Evolutionary conservation across 495 filamentous ascomycete genomes (phyloP), one percentile per base, ranked within the genome.

Genomic region (Physcia stellaris): DNA sequence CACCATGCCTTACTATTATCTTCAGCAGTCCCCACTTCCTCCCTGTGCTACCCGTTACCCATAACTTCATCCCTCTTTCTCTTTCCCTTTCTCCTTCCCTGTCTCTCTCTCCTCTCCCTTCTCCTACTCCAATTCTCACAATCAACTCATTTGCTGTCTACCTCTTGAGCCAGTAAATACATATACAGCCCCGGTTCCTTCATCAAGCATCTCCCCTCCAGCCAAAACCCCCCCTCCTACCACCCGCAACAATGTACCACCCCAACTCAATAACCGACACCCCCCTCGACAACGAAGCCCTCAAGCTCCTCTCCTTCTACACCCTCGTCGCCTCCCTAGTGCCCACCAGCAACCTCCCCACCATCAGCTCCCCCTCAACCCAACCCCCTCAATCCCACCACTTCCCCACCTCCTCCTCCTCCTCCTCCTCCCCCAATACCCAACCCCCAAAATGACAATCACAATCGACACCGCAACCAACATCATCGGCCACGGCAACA

Each of bases 401-500:
- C n/a, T n/a, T n/a, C n/a, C n/a, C n/a, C n/a, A n/a, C n/a, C n/a
- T n/a, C n/a, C n/a, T n/a, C n/a, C n/a, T n/a, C n/a, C n/a, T n/a
- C n/a, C n/a, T n/a, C n/a, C n/a, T n/a, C n/a, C n/a, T 7, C 33
- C 13, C 17, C 33, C 33, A n/a, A 22, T 1, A 18, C 16, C 33
- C 33, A 1, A 7, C 22, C 22, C 36, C 32, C 2, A 2, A n/a
- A 35, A 2, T 28, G 6, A 10, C 21, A 7, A 62, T 66, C 35
- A 40, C 48, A 24, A 54, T 67, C 33, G 56, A 64, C 37, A 43
- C 49, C 12, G 58, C 58, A 6, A 62, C 64, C 45, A 45, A 35
- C 23, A 41, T 66, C 9, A 35, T 37, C 4, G 62, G 63, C 9
- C 45, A 59, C 29, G 45, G 37, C 13, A 67, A 61, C 45, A 51